Evolutionary conservation across 495 filamentous ascomycete genomes (phyloP), one percentile per base, ranked within the genome.

Genomic region (Hyphodiscus hymeniophilus): DNA sequence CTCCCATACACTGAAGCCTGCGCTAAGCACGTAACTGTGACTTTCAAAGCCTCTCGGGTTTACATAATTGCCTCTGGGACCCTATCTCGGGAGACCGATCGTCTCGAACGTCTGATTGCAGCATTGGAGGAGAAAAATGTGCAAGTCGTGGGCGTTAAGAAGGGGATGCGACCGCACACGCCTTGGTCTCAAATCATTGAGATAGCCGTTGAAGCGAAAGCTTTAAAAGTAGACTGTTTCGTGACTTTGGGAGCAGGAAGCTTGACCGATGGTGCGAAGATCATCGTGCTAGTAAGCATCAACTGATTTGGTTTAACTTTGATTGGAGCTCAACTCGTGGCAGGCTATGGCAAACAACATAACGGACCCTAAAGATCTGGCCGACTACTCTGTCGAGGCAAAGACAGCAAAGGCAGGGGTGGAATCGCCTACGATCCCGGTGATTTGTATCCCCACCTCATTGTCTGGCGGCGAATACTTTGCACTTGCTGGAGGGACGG

Each of bases 401-500:
- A 42, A 23, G 21, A 28, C 20, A 10, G 21, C 40, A 0, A 42
- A 24, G 17, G n/a, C 24, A 15, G 20, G 24, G 0, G 40, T 42
- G 8, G 67, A 24, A 60, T 69, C 55, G 13, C 66, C 75, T 1
- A 66, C 58, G 2, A 54, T 77, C 18, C 75, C 79, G 0, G 65
- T 80, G 8, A 69, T 81, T 35, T 70, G 69, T 15, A 70, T 81
- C 31, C 76, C 77, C 0, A 82, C 77, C 0, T 72, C 74, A 0
- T 66, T 83, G 0, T 80, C 76, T 7, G 77, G 69, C 0, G 80
- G 73, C 31, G 76, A 82, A 59, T 84, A 79, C 56, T 72, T 71
- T 15, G 54, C 67, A 41, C 65, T 75, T 32, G 74, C 76, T 2
- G 78, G 77, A 23, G 78, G 64, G 2, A 81, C 79, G 0, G 57